Percentiles rank a stretch among this genome's conserved stretches.
Evolutionary conservation across 768 basidiomycete species (phyloP).

Genomic region (Lactifluus volemus): DNA sequence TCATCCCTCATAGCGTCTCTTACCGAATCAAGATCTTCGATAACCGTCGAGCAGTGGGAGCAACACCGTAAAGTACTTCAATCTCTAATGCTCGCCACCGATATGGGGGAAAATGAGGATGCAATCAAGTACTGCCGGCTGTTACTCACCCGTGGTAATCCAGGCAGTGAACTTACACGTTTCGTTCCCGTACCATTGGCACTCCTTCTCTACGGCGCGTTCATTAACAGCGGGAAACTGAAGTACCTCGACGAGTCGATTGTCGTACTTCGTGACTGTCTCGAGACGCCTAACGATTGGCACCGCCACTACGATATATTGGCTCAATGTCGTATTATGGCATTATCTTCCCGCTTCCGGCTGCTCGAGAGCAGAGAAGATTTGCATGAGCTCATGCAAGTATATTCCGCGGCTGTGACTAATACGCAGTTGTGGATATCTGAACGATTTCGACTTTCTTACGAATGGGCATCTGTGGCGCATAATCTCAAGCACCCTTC

Average conservation of each 20-base stretch:
- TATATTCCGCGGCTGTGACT: neutral
- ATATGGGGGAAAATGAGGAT: neutral
- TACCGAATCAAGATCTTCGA: neutral
- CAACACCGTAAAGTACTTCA: neutral
- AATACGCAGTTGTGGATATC: neutral
- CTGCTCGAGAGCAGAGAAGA: neutral
- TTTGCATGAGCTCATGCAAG: neutral
- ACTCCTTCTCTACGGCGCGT: neutral
- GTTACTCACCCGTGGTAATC: neutral
- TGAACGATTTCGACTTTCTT: neutral
- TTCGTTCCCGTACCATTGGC: accelerated
- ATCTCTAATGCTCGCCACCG: too few relatives aligned
- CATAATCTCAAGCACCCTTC: neutral
- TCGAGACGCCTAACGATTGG: neutral
- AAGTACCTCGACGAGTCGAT: neutral
- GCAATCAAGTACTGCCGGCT: neutral
- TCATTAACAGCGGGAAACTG: neutral
- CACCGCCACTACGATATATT: too few relatives aligned
- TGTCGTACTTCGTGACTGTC: neutral
- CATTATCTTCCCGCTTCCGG: neutral
- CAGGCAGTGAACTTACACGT: neutral
- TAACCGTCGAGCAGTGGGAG: neutral
- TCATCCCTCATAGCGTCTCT: neutral
- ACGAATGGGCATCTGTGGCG: neutral
- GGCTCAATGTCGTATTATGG: neutral